phyloP scores from a whole-genome alignment of 2,329 filamentous ascomycete species.

The Neonectria faginata region DNA sequence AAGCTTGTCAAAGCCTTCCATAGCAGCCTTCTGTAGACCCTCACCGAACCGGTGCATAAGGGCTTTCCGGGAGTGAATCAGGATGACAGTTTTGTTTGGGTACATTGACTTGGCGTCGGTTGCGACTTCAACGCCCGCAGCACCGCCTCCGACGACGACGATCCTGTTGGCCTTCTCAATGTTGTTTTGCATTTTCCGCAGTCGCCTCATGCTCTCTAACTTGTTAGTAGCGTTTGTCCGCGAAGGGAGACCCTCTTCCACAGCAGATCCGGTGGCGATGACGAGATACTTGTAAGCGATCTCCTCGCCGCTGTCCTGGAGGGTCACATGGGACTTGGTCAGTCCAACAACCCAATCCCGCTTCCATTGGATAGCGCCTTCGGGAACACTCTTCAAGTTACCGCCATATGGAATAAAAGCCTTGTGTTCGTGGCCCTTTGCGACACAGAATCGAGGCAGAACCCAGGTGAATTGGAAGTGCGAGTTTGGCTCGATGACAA shows the following conservation, averaged over 20 bases:
- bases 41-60: slow-evolving; percentile 66
- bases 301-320: slow-evolving; percentile 56
- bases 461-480: slow-evolving; percentile 73
- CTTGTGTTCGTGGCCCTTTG: slow-evolving; percentile 65
- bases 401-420: slow-evolving; percentile 70
- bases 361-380: slow-evolving; percentile 55
- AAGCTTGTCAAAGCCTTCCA: slow-evolving; percentile 58
- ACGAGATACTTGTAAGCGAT: slow-evolving; percentile 67
- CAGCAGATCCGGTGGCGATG: slow-evolving; percentile 67
- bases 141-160: slow-evolving; percentile 68
- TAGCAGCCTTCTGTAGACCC: slow-evolving; percentile 53
- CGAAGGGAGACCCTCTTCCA: slow-evolving; percentile 59
- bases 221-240: slow-evolving; percentile 59
- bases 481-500: slow-evolving; percentile 69
- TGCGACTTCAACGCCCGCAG: slow-evolving; percentile 71
- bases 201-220: slow-evolving; percentile 54
- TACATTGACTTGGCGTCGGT: slow-evolving; percentile 68
- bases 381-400: slow-evolving; percentile 51
- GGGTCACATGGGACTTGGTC: slow-evolving; percentile 51
- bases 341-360: slow-evolving; percentile 57
- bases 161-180: slow-evolving; percentile 58
- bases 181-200: slow-evolving; percentile 59
- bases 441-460: slow-evolving; percentile 69
- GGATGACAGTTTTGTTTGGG: slow-evolving; percentile 65
- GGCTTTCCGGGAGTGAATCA: slow-evolving; percentile 67